Evolutionary conservation across 192 early-diverging fungal species (phyloP).

Genomic region (Backusella macrospora): DNA sequence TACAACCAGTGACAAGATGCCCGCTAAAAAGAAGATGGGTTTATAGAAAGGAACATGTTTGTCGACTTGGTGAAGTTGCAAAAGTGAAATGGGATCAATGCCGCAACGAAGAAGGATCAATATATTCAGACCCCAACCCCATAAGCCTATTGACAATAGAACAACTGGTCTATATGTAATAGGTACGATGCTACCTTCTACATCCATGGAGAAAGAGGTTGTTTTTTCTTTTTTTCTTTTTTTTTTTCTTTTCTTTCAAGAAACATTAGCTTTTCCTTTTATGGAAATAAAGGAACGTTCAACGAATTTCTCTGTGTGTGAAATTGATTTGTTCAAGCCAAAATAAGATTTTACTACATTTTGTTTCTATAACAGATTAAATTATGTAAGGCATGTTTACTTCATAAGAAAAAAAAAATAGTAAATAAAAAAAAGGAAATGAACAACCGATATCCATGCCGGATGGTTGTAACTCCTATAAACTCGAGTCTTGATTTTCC

Average conservation of each 20-base stretch:
- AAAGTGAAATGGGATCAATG: constrained; percentile 51
- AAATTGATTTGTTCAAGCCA: not conserved
- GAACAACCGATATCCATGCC: not conserved
- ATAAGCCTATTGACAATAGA: constrained; percentile 55
- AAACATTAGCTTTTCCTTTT: not conserved
- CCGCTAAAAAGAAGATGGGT: constrained; percentile 53
- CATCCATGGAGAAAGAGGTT: constrained; percentile 18
- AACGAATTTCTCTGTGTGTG: not conserved
- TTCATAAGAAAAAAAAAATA: constrained; percentile 1
- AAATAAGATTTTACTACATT: not conserved
- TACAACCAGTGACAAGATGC: constrained; percentile 42
- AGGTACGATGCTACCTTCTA: constrained; percentile 39
- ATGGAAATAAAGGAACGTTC: not conserved
- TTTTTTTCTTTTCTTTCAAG: constrained; percentile 7
- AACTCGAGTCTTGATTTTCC: not conserved
- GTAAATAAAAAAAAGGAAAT: not conserved
- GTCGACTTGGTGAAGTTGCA: constrained; percentile 41
- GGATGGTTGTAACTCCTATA: constrained; percentile 1
- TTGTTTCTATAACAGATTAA: not conserved
- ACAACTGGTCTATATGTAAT: constrained; percentile 52
- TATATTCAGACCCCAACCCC: constrained; percentile 62
- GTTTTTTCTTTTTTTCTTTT: not conserved
- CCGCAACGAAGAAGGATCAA: constrained; percentile 45
- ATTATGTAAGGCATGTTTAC: not conserved
- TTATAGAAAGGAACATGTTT: constrained; percentile 43